A percentile compares a stretch with the other conserved stretches of the same genome.
Evolutionary conservation across 2,329 filamentous ascomycete species (phyloP).

Genomic region (Didymella glomerata): DNA sequence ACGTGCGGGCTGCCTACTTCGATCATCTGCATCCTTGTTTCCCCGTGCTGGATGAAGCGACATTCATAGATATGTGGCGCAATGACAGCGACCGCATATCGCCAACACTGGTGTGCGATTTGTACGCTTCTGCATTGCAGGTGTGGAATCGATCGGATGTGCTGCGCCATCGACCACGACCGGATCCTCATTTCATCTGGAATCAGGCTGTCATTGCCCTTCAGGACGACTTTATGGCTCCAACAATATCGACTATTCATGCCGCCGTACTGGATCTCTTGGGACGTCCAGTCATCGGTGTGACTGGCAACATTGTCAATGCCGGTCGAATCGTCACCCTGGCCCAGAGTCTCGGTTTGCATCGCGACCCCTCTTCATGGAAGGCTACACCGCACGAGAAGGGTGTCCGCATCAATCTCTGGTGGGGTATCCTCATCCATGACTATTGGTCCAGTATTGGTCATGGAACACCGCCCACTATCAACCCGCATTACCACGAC

Average conservation of each 20-base stretch:
- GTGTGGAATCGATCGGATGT: constrained; percentile 25
- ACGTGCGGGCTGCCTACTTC: constrained; percentile 27
- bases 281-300: constrained; percentile 30
- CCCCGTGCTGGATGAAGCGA: constrained; percentile 29
- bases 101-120: constrained; percentile 27
- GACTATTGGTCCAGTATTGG: constrained; percentile 36
- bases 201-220: constrained; percentile 30
- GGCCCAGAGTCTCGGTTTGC: constrained; percentile 31
- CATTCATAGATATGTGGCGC: constrained; percentile 28
- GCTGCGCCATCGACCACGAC: constrained; percentile 17
- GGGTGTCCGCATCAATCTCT: constrained; percentile 29
- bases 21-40: constrained; percentile 31
- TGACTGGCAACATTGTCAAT: constrained; percentile 33
- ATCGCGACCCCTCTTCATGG: constrained; percentile 30
- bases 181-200: constrained; percentile 32
- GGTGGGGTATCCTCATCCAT: constrained; percentile 35
- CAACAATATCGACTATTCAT: constrained; percentile 32
- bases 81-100: constrained; percentile 25
- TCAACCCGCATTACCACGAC: constrained; percentile 27
- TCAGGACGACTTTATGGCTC: constrained; percentile 32
- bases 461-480: constrained; percentile 31
- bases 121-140: constrained; percentile 28
- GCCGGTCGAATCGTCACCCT: constrained; percentile 31
- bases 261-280: constrained; percentile 31
- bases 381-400: constrained; percentile 27